A percentile compares a stretch with the other conserved stretches of the same genome.
Evolutionary conservation across 495 filamentous ascomycete genomes (phyloP).

Genomic region (Podospora comata): DNA sequence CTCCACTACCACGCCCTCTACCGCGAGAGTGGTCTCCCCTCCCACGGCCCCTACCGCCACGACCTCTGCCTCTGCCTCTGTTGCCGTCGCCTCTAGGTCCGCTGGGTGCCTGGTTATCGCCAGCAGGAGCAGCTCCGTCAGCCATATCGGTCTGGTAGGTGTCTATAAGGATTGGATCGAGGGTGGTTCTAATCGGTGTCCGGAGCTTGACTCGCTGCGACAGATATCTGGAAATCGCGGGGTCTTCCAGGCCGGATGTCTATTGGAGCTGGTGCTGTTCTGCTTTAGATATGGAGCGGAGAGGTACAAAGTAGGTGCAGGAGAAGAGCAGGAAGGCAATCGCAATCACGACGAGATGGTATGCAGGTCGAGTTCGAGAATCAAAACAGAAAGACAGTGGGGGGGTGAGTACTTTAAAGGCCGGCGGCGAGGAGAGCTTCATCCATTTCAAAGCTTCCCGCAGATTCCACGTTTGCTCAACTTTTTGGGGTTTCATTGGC

Average conservation of each 20-base stretch:
- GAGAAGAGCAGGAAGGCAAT: no score
- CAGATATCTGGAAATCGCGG: conserved; percentile 19
- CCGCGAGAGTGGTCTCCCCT: conserved; percentile 13
- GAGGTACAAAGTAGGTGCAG: background rate
- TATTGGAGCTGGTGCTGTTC: background rate
- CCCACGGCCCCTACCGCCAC: conserved; percentile 27
- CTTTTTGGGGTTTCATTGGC: conserved; percentile 1
- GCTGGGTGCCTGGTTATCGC: conserved; percentile 12
- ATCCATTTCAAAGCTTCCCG: background rate
- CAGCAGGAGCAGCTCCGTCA: conserved; percentile 17
- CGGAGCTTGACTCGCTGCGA: conserved; percentile 15
- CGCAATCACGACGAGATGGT: background rate
- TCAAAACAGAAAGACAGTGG: background rate
- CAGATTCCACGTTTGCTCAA: conserved; percentile 12
- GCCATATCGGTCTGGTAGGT: conserved; percentile 17
- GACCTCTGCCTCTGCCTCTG: conserved; percentile 40
- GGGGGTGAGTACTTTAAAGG: background rate
- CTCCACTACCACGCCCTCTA: conserved; percentile 8
- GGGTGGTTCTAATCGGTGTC: conserved; percentile 21
- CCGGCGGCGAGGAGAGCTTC: background rate
- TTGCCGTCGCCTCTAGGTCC: conserved; percentile 34
- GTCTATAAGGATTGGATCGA: conserved; percentile 11
- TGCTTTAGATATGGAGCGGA: background rate
- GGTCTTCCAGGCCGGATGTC: background rate
- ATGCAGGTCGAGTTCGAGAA: background rate